phyloP scores from a whole-genome alignment of 176 grass and related monocot species.

The Triticum timopheevii region DNA sequence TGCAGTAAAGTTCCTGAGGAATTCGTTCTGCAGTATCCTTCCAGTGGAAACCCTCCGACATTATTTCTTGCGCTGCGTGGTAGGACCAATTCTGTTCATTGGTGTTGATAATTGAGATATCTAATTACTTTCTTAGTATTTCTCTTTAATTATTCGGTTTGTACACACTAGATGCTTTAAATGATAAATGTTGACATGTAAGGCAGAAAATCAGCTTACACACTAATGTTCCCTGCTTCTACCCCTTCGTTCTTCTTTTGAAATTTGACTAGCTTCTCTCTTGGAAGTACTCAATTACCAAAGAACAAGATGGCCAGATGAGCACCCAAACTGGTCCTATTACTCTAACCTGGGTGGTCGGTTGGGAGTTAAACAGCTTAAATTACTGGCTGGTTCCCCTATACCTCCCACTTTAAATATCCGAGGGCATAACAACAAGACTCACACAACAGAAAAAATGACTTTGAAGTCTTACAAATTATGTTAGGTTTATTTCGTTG shows the following conservation, averaged over 20 bases:
- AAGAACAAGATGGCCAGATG: not conserved
- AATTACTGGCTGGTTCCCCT: not conserved
- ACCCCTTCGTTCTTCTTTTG: not conserved
- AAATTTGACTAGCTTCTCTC: not conserved
- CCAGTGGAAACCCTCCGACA: slow-evolving; percentile 92
- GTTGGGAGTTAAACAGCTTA: not conserved
- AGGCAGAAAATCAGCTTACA: not conserved
- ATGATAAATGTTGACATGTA: slow-evolving; percentile 1
- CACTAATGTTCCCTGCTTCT: not conserved
- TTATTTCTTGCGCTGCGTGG: slow-evolving; percentile 89
- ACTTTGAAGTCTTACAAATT: not conserved
- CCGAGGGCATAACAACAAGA: not conserved
- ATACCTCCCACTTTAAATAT: not conserved
- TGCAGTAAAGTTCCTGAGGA: slow-evolving; percentile 92
- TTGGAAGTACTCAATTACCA: not conserved
- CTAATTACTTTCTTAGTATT: not conserved
- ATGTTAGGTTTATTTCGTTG: not conserved
- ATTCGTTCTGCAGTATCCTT: slow-evolving; percentile 94
- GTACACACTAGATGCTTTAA: not conserved
- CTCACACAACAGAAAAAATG: not conserved
- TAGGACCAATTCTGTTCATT: slow-evolving; percentile 24
- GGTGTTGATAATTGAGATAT: slow-evolving; percentile 22
- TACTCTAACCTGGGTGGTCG: not conserved
- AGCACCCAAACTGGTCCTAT: not conserved
- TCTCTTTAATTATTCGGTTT: not conserved